Evolutionary conservation across 139 green algal species (phyloP), one percentile per base, ranked within the genome.

Genomic region (Ulvella scutata): DNA sequence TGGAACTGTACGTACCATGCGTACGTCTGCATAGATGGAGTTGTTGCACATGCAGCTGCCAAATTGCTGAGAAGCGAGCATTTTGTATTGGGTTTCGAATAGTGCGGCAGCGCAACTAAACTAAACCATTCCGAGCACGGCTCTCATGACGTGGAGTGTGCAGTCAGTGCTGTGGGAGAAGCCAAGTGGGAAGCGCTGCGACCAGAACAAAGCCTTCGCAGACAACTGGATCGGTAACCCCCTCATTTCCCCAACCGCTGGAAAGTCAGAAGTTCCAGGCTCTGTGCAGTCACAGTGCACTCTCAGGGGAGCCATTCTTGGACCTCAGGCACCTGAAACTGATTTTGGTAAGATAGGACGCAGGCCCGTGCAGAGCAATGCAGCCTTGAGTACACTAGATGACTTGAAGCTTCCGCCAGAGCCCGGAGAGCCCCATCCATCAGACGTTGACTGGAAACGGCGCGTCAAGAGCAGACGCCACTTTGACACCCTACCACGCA

Each of bases 171-270:
- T 67, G 20, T 26, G 33, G 13, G 51, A 67, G 20, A 67, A 67
- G 51, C 17, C 6, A 10, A 26, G 13, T 67, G 51, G 51, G 51
- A 67, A 67, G 0, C 51, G 51, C 20, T 9, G 51, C 20, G 51
- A 67, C 17, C 51, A 67, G 33, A 34, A 26, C 17, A 67, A 67
- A 23, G 51, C 51, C 13, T 67, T 74, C 37, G 20, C 73, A 17
- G 82, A 86, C 61, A 43, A 37, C 43, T 86, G 82, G 82, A 79
- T 86, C 1, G 82, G 82, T 9, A 35, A 84, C 38, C 20, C 51
- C 17, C 76, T 81, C 23, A 83, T 83, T 23, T 60, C 78, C 29
- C 79, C 79, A 10, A 76, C 37, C n/a, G 78, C 74, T 38, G 82
- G 82, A 39, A 84, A 81, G 73, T n/a, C 51, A 31, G 51, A 67